A percentile compares a stretch with the other conserved stretches of the same genome.
Conservation (phyloP, 2,329 filamentous ascomycete genomes). For the Beauveria asiatica region DNA sequence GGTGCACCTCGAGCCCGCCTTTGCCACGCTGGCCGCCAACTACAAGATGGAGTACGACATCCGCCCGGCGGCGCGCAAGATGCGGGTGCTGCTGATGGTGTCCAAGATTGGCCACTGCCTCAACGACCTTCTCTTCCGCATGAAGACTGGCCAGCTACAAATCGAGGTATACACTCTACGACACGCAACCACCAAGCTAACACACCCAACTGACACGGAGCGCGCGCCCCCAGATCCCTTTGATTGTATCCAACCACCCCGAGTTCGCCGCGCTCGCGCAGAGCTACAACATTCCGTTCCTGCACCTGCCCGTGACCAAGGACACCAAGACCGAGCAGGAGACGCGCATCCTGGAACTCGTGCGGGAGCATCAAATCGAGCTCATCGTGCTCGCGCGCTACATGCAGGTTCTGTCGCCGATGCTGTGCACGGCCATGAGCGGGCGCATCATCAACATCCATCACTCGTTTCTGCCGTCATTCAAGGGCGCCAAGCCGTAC, state of each 20-base stretch:
- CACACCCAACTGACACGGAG: background rate
- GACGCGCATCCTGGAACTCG: slow-evolving; percentile 59
- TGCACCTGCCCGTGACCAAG: slow-evolving; percentile 70
- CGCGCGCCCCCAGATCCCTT: slow-evolving; percentile 38
- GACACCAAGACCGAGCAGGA: slow-evolving; percentile 74
- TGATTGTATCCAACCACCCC: slow-evolving; percentile 76
- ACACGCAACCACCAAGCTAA: background rate
- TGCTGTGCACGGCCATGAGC: slow-evolving; percentile 68
- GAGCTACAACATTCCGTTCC: slow-evolving; percentile 70
- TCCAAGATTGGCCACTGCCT: slow-evolving; percentile 83
- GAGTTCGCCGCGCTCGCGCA: slow-evolving; percentile 61
- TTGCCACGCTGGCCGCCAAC: slow-evolving; percentile 52
- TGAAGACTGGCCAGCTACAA: slow-evolving; percentile 63
- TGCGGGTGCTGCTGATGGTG: slow-evolving; percentile 77
- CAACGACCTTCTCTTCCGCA: slow-evolving; percentile 74
- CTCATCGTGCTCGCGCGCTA: slow-evolving; percentile 75
- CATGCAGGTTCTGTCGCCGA: slow-evolving; percentile 77
- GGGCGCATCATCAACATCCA: slow-evolving; percentile 90
- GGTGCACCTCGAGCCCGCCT: slow-evolving; percentile 44
- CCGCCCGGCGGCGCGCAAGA: slow-evolving; percentile 58
- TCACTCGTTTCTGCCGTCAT: slow-evolving; percentile 76
- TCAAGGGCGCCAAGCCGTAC: slow-evolving; percentile 84
- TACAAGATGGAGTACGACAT: slow-evolving; percentile 66
- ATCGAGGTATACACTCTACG: slow-evolving; percentile 42
- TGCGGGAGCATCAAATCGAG: slow-evolving; percentile 61